These are phyloP conservation scores for Apophysomyces elegans DNA, from an alignment of 371 early-diverging fungal species.

Conservation along the genomic window DNA sequence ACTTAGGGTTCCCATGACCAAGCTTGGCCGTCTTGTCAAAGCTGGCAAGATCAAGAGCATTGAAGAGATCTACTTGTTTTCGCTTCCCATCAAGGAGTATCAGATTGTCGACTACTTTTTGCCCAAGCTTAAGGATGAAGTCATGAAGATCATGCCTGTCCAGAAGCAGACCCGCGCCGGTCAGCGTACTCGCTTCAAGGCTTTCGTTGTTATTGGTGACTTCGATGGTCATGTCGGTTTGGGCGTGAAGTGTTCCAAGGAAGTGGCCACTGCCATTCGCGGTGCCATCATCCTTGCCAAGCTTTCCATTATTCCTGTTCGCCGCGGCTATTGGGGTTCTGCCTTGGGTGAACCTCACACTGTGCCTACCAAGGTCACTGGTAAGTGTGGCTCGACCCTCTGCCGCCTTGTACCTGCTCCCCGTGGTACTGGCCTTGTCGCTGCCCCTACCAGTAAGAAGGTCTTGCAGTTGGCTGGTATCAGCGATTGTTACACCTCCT, in stretches of 20 bases:
- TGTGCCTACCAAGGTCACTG: conserved; percentile 98
- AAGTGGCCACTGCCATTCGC: conserved; percentile 98
- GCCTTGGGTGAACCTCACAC: conserved; percentile 98
- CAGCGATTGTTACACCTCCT: conserved; percentile 97
- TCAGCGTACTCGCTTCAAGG: conserved; percentile 99
- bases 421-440: conserved; percentile 99
- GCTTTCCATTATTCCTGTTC: conserved; percentile 97
- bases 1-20: conserved; percentile 90
- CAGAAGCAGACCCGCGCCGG: conserved; percentile 99
- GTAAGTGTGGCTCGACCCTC: conserved; percentile 98
- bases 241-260: conserved; percentile 99
- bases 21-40: conserved; percentile 97
- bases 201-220: conserved; percentile 99
- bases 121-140: conserved; percentile 98
- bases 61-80: conserved; percentile 97
- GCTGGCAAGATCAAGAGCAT: conserved; percentile 92
- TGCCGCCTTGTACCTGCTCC: conserved; percentile 98
- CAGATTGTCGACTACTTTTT: conserved; percentile 99
- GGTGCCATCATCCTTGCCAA: conserved; percentile 99
- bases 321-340: conserved; percentile 99
- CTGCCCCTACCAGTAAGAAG: conserved; percentile 97
- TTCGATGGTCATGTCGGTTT: conserved; percentile 98
- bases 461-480: conserved; percentile 99
- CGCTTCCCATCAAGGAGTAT: conserved; percentile 99
- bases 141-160: conserved; percentile 99